These are phyloP conservation scores for Coemansia sp. DNA, from an alignment of 192 early-diverging fungal genomes.

Conservation along the genomic window DNA sequence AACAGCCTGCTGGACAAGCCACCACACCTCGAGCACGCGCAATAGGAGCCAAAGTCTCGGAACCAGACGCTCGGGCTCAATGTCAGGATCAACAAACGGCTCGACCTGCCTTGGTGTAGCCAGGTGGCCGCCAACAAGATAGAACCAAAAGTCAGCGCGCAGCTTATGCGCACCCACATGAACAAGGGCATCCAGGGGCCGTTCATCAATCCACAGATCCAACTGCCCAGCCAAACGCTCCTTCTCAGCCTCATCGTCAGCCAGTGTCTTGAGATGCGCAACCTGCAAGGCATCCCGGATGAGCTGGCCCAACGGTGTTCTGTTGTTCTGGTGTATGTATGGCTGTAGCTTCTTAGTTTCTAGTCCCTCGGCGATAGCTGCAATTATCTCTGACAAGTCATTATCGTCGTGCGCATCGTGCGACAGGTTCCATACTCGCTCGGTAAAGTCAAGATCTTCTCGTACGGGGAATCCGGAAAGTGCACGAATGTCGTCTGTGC, in stretches of 20 bases:
- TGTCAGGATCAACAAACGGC: slow-evolving; percentile 22
- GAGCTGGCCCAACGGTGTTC: slow-evolving; percentile 30
- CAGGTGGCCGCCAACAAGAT: slow-evolving; percentile 36
- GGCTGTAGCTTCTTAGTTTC: slow-evolving; percentile 50
- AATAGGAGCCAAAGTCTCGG: slow-evolving; percentile 32
- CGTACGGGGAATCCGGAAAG: slow-evolving; percentile 27
- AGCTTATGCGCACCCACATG: slow-evolving; percentile 42
- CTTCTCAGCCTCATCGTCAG: slow-evolving; percentile 26
- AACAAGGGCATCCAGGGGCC: slow-evolving; percentile 52
- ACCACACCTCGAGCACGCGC: slow-evolving; percentile 39
- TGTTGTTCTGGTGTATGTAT: slow-evolving; percentile 33
- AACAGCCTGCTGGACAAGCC: slow-evolving; percentile 38
- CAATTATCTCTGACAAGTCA: slow-evolving; percentile 41
- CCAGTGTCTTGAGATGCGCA: slow-evolving; percentile 25
- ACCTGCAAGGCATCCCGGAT: slow-evolving; percentile 34
- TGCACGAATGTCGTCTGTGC: slow-evolving; percentile 3
- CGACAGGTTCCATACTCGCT: slow-evolving; percentile 44
- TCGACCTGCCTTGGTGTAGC: slow-evolving; percentile 43
- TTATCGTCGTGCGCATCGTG: slow-evolving; percentile 35
- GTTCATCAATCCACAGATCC: slow-evolving; percentile 50
- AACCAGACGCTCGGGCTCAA: slow-evolving; percentile 23
- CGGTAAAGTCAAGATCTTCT: slow-evolving; percentile 46
- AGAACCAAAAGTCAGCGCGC: slow-evolving; percentile 40
- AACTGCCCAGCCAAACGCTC: slow-evolving; percentile 38
- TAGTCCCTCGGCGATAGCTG: slow-evolving; percentile 46